Evolutionary conservation across 2,329 filamentous ascomycete species (phyloP).

Genomic region (Chrysoporthe cubensis): DNA sequence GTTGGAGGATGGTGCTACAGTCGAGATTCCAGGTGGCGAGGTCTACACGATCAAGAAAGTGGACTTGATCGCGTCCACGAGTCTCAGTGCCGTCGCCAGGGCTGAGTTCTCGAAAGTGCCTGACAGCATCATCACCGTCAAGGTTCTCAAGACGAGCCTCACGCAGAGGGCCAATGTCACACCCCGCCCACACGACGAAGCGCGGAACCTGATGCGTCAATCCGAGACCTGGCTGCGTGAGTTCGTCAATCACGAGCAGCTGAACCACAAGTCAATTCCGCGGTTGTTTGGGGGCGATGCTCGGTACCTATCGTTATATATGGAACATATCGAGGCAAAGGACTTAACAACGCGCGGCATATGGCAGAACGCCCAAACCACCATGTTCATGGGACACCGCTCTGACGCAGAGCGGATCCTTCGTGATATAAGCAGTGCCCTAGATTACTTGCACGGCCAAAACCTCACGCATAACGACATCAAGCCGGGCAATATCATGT

Average conservation of each 20-base stretch:
- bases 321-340: conserved; percentile 63
- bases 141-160: conserved; percentile 60
- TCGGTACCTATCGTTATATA: conserved; percentile 62
- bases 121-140: conserved; percentile 61
- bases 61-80: conserved; percentile 59
- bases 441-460: conserved; percentile 60
- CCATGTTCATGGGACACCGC: conserved; percentile 52
- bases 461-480: conserved; percentile 64
- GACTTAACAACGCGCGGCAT: conserved; percentile 54
- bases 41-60: conserved; percentile 60
- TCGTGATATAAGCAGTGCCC: conserved; percentile 56
- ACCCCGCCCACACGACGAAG: conserved; percentile 52
- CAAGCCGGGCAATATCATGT: conserved; percentile 65
- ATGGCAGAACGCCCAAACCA: conserved; percentile 48
- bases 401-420: conserved; percentile 57
- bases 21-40: conserved; percentile 54
- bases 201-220: conserved; percentile 61
- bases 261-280: conserved; percentile 62
- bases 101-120: conserved; percentile 57
- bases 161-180: conserved; percentile 35
- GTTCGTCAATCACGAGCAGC: conserved; percentile 57
- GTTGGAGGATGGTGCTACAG: conserved; percentile 52
- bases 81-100: conserved; percentile 60
- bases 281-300: conserved; percentile 63
- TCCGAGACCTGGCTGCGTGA: conserved; percentile 65